Evolutionary conservation across 2,329 filamentous ascomycete genomes (phyloP), one percentile per base, ranked within the genome.

Genomic region (Coccinonectria pachysandricola): DNA sequence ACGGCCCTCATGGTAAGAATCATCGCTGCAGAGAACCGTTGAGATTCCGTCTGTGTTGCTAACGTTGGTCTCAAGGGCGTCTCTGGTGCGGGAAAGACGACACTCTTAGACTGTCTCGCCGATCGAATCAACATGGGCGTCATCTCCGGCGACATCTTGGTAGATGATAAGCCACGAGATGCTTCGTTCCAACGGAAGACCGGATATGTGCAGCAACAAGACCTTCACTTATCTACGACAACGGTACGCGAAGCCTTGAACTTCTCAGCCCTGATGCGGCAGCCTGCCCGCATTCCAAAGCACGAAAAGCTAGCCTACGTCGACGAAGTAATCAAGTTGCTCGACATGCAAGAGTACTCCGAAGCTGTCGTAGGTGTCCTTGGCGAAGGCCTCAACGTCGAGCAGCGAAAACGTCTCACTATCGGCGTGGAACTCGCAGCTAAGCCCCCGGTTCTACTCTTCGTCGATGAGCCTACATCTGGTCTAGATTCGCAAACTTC

Each of bases 181-280:
- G 64, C 66, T 8, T 83, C 79, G 0, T 92, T 92, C 65, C 84
- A 91, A 50, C 75, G 84, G 28, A 87, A 86, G 56, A 88, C 82
- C 0, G 84, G 84, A 21, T 91, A 91, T 40, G 84, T 85, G 13
- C 82, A 91, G 46, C 85, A 93, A 50, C 83, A 91, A 46, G 85
- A 93, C 65, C 65, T 92, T 2, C 85, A 92, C 50, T 62, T 88
- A 8, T 65, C 75, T 9, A 91, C 83, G 0, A 74, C 76, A 1
- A 92, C 85, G 0, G 84, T 92, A 14, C 74, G 85, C 31, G 85
- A 93, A 54, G 83, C 83, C 4, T 64, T 93, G 17, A 71, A 71
- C 37, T 93, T 93, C 54, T 84, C 77, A 39, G 85, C 85, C n/a
- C 52, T 85, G 5, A 74, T 93, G 21, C 77, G 85, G 30, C 85